Conservation (phyloP, 495 filamentous ascomycete species). For the Tuber borchii region DNA sequence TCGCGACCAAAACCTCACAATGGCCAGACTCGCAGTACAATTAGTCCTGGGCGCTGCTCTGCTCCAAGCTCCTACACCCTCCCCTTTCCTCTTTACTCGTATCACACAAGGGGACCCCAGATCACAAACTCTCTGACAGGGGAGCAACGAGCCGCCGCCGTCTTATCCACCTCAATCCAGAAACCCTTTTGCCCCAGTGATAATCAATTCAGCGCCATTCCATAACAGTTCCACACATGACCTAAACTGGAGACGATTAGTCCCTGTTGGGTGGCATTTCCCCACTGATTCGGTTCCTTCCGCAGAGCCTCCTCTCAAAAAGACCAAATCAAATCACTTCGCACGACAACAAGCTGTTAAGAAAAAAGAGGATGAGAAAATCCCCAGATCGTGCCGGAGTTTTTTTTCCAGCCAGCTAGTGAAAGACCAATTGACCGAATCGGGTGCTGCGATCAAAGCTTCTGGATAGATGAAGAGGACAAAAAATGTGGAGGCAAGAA, state of each 20-base stretch:
- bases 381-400: background rate
- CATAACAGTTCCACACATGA: background rate
- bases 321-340: background rate
- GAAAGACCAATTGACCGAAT: background rate
- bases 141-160: background rate
- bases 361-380: background rate
- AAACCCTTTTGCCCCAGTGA: background rate
- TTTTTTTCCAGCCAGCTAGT: background rate
- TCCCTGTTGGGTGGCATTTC: constrained; percentile 24
- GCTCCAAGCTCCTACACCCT: background rate
- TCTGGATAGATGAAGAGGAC: background rate
- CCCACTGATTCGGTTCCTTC: constrained; percentile 33
- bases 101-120: background rate
- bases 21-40: background rate
- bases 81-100: background rate
- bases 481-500: background rate
- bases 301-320: constrained; percentile 25
- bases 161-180: background rate
- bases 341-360: background rate
- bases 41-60: background rate
- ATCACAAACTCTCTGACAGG: background rate
- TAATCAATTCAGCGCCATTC: background rate
- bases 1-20: background rate
- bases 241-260: constrained; percentile 25
- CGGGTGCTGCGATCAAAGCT: background rate